These are phyloP conservation scores for Acanthamoeba sp. DNA, from an alignment of 208 protist species.

Conservation along the genomic window DNA sequence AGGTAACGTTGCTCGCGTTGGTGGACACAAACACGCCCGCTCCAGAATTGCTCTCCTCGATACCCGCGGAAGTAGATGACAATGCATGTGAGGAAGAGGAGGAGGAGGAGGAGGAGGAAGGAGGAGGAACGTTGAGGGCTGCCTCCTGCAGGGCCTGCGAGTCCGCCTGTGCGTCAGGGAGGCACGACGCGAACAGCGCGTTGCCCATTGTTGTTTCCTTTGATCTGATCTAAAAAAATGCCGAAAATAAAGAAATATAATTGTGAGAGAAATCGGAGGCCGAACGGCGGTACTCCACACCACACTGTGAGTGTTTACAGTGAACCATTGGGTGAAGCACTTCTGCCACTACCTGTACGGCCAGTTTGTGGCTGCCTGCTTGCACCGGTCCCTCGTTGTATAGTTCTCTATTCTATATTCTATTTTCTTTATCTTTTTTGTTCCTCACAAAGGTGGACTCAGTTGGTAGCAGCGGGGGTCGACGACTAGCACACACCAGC, in stretches of 20 bases:
- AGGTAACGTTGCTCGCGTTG: background rate
- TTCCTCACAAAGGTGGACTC: too few relatives aligned
- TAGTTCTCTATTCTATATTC: too few relatives aligned
- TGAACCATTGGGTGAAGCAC: too few relatives aligned
- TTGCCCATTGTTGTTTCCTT: slow-evolving; percentile 4
- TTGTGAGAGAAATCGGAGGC: too few relatives aligned
- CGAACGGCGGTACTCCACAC: too few relatives aligned
- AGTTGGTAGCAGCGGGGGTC: background rate
- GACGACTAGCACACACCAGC: background rate
- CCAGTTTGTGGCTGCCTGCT: too few relatives aligned
- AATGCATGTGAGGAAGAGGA: background rate
- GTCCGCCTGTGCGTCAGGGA: background rate
- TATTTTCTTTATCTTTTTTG: too few relatives aligned
- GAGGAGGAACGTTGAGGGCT: background rate
- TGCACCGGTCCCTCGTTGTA: too few relatives aligned
- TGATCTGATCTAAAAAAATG: too few relatives aligned
- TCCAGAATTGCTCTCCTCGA: background rate
- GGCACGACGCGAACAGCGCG: slow-evolving; percentile 6
- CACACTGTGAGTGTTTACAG: too few relatives aligned
- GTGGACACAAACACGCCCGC: background rate
- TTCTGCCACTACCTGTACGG: too few relatives aligned
- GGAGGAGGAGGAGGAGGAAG: background rate
- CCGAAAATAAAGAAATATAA: too few relatives aligned
- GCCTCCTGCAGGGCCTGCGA: background rate
- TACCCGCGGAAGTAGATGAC: background rate